These are phyloP conservation scores for Tulasnella sp. DNA, from an alignment of 768 basidiomycete genomes.

Conservation along the genomic window DNA sequence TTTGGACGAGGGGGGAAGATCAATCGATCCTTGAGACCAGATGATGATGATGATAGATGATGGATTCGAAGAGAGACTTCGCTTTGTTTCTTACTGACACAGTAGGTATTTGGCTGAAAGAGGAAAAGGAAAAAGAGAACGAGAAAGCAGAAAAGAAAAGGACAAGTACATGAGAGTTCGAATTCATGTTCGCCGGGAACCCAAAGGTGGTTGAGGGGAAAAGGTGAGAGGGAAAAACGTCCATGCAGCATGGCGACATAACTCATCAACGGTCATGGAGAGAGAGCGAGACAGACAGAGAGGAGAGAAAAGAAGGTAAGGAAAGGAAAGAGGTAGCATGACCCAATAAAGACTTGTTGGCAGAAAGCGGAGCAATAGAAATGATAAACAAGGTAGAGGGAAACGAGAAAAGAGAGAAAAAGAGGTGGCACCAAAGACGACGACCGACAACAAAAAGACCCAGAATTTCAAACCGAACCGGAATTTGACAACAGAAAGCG, in stretches of 20 bases:
- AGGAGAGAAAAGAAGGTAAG: not conserved
- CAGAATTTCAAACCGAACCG: not conserved
- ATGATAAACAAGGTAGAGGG: not conserved
- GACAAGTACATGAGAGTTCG: constrained; percentile 1
- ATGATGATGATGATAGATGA: not conserved
- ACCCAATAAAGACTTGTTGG: not conserved
- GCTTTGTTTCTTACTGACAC: not conserved
- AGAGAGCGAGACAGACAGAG: constrained; percentile 5
- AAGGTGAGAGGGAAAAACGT: not conserved
- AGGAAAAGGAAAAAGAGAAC: not conserved
- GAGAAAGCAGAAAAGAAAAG: not conserved
- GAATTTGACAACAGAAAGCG: not conserved
- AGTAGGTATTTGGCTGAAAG: constrained; percentile 5
- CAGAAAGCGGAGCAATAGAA: not conserved
- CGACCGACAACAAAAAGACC: not conserved
- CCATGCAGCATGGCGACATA: not conserved
- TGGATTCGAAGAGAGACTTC: not conserved
- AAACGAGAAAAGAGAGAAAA: not conserved
- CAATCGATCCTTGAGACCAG: not conserved
- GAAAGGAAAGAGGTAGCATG: not conserved
- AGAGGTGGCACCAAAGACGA: not conserved
- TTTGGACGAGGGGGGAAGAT: not conserved
- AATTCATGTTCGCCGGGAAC: not conserved
- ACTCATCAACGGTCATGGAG: not conserved
- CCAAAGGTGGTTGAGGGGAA: not conserved